A percentile compares a stretch with the other conserved stretches of the same genome.
phyloP scores from a whole-genome alignment of 2,329 filamentous ascomycete species.

The Fusarium sp. region DNA sequence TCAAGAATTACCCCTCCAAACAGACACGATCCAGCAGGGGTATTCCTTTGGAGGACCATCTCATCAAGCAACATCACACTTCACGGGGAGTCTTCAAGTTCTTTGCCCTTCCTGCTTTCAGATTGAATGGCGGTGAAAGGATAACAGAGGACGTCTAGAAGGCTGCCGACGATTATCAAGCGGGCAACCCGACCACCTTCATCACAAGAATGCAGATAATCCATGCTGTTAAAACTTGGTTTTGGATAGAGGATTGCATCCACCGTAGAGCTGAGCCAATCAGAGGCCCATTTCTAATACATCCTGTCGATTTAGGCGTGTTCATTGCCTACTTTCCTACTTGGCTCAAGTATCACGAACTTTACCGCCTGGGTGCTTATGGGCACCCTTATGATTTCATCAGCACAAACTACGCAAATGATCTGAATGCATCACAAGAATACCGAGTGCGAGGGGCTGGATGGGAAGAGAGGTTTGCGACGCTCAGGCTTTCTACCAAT shows the following conservation, averaged over 20 bases:
- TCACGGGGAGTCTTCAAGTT: not conserved
- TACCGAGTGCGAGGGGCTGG: not conserved
- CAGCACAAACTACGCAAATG: not conserved
- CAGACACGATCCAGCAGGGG: not conserved
- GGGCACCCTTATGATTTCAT: slow-evolving; percentile 1
- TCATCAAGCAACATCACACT: not conserved
- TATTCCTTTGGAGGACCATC: not conserved
- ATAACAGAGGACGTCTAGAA: not conserved
- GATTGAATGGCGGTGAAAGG: not conserved
- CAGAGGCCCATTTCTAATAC: accelerated
- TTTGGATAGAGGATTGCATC: not conserved
- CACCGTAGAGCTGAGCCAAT: not conserved
- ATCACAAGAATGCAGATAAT: not conserved
- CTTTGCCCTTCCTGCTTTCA: not conserved
- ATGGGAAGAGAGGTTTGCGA: not conserved
- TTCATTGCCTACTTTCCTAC: slow-evolving; percentile 11
- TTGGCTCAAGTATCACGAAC: slow-evolving; percentile 10
- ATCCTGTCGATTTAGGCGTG: not conserved
- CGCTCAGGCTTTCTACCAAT: not conserved
- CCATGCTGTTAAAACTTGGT: not conserved
- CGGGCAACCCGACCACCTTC: not conserved
- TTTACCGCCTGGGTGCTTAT: not conserved
- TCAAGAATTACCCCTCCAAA: accelerated
- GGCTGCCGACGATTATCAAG: not conserved
- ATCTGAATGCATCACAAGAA: not conserved